Evolutionary conservation across 2,329 filamentous ascomycete species (phyloP).

Genomic region (Chalaropsis ovoidea): DNA sequence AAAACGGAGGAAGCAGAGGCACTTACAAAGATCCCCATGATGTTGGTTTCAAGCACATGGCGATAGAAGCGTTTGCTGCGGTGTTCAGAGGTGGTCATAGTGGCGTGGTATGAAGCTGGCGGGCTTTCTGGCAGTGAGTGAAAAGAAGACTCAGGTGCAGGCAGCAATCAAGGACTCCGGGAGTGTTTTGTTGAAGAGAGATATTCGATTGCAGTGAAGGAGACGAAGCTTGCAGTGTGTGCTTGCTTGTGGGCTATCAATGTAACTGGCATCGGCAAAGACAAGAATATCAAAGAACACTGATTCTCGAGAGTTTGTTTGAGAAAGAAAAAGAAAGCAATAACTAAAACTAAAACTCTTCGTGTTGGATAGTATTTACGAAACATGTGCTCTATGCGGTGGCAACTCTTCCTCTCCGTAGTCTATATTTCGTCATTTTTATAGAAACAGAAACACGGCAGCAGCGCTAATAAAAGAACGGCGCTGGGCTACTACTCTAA

Average conservation of each 20-base stretch:
- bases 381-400: too few species aligned
- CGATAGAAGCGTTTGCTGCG: not conserved
- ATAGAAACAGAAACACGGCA: not conserved
- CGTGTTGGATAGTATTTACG: too few species aligned
- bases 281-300: too few species aligned
- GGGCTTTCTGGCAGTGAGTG: too few species aligned
- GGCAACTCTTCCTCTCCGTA: too few species aligned
- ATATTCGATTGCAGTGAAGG: not conserved
- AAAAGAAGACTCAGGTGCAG: not conserved
- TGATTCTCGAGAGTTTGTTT: too few species aligned
- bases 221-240: not conserved
- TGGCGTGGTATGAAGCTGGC: not conserved
- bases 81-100: not conserved
- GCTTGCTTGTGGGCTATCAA: too few species aligned
- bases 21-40: constrained; percentile 10
- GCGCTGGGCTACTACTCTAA: too few species aligned
- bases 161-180: not conserved
- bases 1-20: not conserved
- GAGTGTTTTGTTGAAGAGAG: not conserved
- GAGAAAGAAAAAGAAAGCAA: too few species aligned
- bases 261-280: too few species aligned
- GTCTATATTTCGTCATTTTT: too few species aligned
- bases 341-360: too few species aligned
- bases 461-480: not conserved
- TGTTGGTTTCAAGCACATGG: not conserved